Base-by-base conservation (phyloP, 208 protist species). In the Trypanosoma rangeli region DNA sequence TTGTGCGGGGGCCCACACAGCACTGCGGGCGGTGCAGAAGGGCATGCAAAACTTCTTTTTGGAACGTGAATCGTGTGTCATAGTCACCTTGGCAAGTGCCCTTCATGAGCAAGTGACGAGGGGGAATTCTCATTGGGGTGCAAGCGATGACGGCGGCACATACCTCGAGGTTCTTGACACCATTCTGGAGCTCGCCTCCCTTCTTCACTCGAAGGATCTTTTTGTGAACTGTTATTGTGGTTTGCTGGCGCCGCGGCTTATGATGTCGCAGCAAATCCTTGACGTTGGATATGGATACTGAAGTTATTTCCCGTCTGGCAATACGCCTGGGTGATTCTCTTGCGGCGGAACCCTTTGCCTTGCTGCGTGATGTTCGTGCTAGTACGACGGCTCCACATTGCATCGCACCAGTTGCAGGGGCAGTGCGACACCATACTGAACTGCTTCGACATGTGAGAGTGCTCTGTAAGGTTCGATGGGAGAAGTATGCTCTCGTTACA, bases 391-490 rank as follows among this genome's bases (percentile, higher is more conserved):
- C 61, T 24, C 63, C 57, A 3, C 56, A 35, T 18, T 58, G 70
- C 46, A 35, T 28, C 12, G 16, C 53, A 8, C 16, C 28, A 3
- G 29, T 13, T 2, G 12, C 15, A 5, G 24, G 28, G 22, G 24
- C 26, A 9, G 53, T 22, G 26, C 16, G 46, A 28, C 50, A 48
- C 15, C 22, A 62, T 24, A 0, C 35, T 10, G 53, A 61, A 9
- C 64, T 89, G 1, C 67, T 91, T 31, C 76, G 76, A 46, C 78
- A 67, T 26, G 71, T 89, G 22, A 82, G 71, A 29, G 75, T 90
- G 10, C 73, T 94, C 20, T 89, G 89, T 42, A 60, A 63, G 49
- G 73, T 77, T 28, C 88, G 89, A 69, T 94, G 89, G 89, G 42
- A 69, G 29, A 79, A 79, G 42, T 88, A 89, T 77, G 79, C 77